Evolutionary conservation across 2,329 filamentous ascomycete species (phyloP).

Genomic region (Aspergillus intermedius): DNA sequence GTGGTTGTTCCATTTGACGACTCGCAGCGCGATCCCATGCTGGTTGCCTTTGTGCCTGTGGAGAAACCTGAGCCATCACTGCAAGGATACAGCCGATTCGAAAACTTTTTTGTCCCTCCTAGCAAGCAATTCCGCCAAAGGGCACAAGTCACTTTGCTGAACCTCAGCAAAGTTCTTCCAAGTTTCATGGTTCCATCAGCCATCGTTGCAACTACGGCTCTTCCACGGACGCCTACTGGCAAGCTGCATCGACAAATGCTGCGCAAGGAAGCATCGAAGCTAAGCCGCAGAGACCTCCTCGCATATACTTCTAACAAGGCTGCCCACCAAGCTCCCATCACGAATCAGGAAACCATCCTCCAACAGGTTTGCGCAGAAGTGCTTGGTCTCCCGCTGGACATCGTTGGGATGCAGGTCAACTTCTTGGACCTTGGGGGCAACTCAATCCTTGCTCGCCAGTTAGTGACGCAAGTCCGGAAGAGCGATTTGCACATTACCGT

Average conservation of each 20-base stretch:
- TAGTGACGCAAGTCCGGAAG: not conserved
- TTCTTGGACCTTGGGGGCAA: slow-evolving; percentile 16
- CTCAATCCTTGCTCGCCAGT: slow-evolving; percentile 13
- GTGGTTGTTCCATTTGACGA: not conserved
- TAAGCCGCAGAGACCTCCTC: not conserved
- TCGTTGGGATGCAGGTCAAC: slow-evolving; percentile 6
- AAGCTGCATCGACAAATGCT: slow-evolving; percentile 1
- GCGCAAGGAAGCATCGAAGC: not conserved
- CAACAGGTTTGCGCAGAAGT: not conserved
- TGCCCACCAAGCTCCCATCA: not conserved
- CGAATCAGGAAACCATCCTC: not conserved
- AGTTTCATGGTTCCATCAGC: slow-evolving; percentile 1
- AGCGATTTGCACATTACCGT: not conserved
- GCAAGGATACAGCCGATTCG: not conserved
- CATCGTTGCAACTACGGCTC: not conserved
- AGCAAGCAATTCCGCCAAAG: not conserved
- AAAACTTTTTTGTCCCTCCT: not conserved
- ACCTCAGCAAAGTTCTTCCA: not conserved
- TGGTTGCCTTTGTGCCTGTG: not conserved
- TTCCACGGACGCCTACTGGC: slow-evolving; percentile 1
- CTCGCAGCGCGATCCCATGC: not conserved
- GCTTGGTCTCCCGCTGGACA: not conserved
- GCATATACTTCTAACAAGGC: not conserved
- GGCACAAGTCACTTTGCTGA: not conserved
- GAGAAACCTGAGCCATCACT: not conserved